Evolutionary conservation across 768 basidiomycete genomes (phyloP), one percentile per base, ranked within the genome.

Genomic region (Suillus luteus): DNA sequence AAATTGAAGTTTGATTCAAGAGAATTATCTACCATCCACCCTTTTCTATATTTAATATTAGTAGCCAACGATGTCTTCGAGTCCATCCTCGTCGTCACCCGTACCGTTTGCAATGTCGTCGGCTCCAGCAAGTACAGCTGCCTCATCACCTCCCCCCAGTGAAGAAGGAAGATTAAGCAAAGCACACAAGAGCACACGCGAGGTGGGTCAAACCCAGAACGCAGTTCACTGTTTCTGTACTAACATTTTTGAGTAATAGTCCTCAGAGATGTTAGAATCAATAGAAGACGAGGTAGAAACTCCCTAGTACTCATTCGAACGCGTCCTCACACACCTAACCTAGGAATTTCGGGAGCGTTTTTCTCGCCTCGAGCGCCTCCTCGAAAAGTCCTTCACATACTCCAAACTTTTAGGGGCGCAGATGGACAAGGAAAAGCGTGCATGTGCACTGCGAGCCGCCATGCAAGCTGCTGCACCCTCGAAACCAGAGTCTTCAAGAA

Each of bases 361-460:
- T 38, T 71, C 77, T 27, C 80, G 84, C 11, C 85, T 93, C 22
- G 80, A 86, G 61, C 86, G 81, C 59, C 83, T 95, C 31, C 82
- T 95, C 24, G 83, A 93, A 61, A 90, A 90, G 68, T 93, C 92
- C 0, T 83, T 85, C 1, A 80, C 88, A n/a, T 95, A 90, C 69
- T 88, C 92, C 1, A 81, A 79, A 60, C 81, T 92, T 48, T 79
- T 95, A 15, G 85, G 87, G 55, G 80, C 85, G 27, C 85, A 89
- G 62, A 94, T 95, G 91, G 90, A 92, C 65, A 80, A 84, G 70
- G 84, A 62, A 66, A 76, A 66, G 73, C 79, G 70, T 64, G 77
- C 66, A 15, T 74, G 68, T 37, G 73, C 72, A 0, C 43, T 77
- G 31, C 68, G 74, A 58, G 70, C 74, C 0, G 73, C 71, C 4